Evolutionary conservation across 2,329 filamentous ascomycete genomes (phyloP).

Genomic region (Clonostachys solani): DNA sequence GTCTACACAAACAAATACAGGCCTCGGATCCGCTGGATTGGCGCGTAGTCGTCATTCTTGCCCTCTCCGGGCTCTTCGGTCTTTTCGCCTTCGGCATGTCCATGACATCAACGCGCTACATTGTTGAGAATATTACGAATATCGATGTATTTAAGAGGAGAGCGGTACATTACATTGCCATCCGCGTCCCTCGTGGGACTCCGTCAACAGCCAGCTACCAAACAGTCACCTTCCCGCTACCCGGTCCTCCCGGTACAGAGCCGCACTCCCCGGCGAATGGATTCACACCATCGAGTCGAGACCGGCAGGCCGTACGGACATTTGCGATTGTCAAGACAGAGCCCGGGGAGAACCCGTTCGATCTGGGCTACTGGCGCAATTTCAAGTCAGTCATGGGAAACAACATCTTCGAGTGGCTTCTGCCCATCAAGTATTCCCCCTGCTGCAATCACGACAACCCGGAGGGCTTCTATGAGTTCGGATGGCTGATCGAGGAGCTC

Average conservation of each 20-base stretch:
- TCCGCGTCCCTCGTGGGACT: constrained; percentile 58
- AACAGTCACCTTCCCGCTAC: constrained; percentile 57
- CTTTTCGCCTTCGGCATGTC: constrained; percentile 81
- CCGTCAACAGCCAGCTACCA: constrained; percentile 34
- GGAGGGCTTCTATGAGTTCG: constrained; percentile 65
- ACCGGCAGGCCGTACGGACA: constrained; percentile 50
- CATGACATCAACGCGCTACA: constrained; percentile 64
- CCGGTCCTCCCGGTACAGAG: constrained; percentile 12
- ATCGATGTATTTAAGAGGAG: constrained; percentile 70
- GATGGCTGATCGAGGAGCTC: constrained; percentile 54
- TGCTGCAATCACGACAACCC: constrained; percentile 64
- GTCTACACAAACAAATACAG: constrained; percentile 49
- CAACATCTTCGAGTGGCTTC: constrained; percentile 68
- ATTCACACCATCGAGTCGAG: constrained; percentile 19
- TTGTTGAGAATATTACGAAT: constrained; percentile 73
- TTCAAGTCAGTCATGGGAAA: constrained; percentile 77
- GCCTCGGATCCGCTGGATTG: constrained; percentile 41
- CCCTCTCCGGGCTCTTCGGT: constrained; percentile 66
- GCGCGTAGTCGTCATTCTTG: constrained; percentile 63
- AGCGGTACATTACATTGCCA: constrained; percentile 68
- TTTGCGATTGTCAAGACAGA: constrained; percentile 77
- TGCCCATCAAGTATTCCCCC: constrained; percentile 73
- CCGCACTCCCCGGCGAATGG: constrained; percentile 5
- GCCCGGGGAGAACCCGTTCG: constrained; percentile 80
- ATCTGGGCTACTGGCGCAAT: constrained; percentile 67